Evolutionary conservation across 257 asterid species (phyloP), one percentile per base, ranked within the genome.

Genomic region (Craterostigma plantagineum): DNA sequence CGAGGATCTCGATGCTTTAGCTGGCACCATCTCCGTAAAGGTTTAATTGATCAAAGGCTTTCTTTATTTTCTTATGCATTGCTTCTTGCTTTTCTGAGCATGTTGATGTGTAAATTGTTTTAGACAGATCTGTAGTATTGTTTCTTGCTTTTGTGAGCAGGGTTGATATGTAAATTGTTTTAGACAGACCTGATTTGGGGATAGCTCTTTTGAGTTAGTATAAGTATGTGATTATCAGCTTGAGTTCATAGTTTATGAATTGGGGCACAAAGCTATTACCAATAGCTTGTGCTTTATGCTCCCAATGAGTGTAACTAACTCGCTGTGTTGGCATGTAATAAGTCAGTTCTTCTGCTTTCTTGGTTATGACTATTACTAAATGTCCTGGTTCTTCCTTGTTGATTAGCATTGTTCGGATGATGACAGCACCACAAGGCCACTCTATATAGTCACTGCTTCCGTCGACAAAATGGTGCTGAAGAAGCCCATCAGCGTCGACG

Each of bases 1-100:
- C 35, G 95, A 87, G 59, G 98, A 87, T 74, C 93, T 87, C 56
- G 98, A 87, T 65, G 98, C 98, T 57, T 73, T 87, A 43, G 95
- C 95, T 44, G 98, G 93, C 41, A 76, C 93, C 59, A 87, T 82
- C 53, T 82, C 93, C 3, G 90, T 87, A 49, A 82, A 72, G 93
- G 98, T 81, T 53, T 49, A 36, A 15, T 9, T 3, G n/a, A 10
- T 14, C 18, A 7, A 23, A 10, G 2, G 14, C n/a, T 34, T 16
- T 15, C 4, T 23, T 42, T 7, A 17, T 49, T 18, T 16, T 33
- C 16, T 16, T 11, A 23, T 2, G 30, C 30, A 2, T 23, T 23
- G 30, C 6, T n/a, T n/a, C n/a, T n/a, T n/a, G n/a, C n/a, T n/a
- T n/a, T n/a, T n/a, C n/a, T n/a, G n/a, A n/a, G n/a, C n/a, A n/a